Evolutionary conservation across 2,329 filamentous ascomycete genomes (phyloP).

Genomic region (Tolypocladium album): DNA sequence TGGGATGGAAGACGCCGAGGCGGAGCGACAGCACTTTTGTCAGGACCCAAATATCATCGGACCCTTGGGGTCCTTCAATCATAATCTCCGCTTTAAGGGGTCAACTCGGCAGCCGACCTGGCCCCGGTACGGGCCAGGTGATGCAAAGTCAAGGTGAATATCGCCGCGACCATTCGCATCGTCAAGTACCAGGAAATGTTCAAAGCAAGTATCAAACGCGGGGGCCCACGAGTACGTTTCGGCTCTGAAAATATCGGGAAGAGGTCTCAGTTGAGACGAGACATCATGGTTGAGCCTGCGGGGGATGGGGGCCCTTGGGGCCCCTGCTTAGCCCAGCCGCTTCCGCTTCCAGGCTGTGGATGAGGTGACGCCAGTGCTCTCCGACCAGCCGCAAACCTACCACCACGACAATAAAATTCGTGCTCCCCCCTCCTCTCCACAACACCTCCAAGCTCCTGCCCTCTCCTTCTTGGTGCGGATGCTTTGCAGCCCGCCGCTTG

Average conservation of each 20-base stretch:
- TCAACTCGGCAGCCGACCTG: background rate
- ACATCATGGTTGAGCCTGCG: background rate
- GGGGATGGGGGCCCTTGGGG: background rate
- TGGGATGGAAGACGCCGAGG: background rate
- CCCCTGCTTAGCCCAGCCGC: background rate
- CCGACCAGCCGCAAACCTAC: slow-evolving; percentile 5
- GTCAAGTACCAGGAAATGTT: background rate
- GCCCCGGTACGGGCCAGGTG: too few relatives aligned
- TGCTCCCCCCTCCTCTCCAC: slow-evolving; percentile 4
- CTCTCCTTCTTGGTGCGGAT: slow-evolving; percentile 1
- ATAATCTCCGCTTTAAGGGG: background rate
- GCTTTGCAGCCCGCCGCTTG: slow-evolving; percentile 3
- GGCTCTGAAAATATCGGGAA: background rate
- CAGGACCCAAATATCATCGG: background rate
- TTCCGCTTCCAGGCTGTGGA: background rate
- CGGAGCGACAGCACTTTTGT: background rate
- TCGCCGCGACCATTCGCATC: background rate
- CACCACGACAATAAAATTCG: slow-evolving; percentile 8
- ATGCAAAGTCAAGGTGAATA: background rate
- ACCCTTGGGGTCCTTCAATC: background rate
- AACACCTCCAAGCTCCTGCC: slow-evolving; percentile 3
- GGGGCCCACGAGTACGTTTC: background rate
- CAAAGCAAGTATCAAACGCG: background rate
- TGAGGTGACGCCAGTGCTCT: slow-evolving; percentile 4
- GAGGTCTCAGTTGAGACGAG: background rate